Percentiles rank a stretch among this genome's conserved stretches.
These are phyloP conservation scores for Remersonia thermophila DNA, from an alignment of 2,329 filamentous ascomycete species.

Conservation along the genomic window DNA sequence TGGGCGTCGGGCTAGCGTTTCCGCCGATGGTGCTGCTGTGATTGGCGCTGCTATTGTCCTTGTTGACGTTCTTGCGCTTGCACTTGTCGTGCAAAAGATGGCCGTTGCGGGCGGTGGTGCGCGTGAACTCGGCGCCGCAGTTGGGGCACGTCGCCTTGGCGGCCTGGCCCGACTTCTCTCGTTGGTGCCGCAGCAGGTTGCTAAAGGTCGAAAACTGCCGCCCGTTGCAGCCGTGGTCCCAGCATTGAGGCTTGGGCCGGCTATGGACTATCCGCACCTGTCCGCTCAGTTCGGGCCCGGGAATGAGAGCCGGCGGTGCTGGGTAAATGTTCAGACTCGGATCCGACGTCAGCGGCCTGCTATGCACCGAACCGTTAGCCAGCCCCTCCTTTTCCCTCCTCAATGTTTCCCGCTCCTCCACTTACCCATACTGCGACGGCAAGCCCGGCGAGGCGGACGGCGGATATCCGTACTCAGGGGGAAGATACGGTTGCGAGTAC, in stretches of 20 bases:
- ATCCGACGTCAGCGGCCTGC: conserved; percentile 14
- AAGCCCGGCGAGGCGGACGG: conserved; percentile 18
- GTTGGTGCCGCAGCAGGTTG: conserved; percentile 82
- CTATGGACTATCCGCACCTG: conserved; percentile 60
- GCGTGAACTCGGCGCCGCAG: conserved; percentile 86
- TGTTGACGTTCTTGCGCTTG: conserved; percentile 49
- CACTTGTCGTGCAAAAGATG: conserved; percentile 83
- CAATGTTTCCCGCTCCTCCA: not conserved
- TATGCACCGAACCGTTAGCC: conserved; percentile 7
- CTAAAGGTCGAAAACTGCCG: conserved; percentile 94
- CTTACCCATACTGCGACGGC: conserved; percentile 23
- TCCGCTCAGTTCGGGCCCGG: conserved; percentile 17
- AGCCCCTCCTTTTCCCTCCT: too few relatives aligned
- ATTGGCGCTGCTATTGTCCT: not conserved
- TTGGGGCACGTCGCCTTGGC: conserved; percentile 81
- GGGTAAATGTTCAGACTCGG: conserved; percentile 21
- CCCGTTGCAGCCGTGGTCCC: conserved; percentile 94
- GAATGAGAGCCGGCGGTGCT: conserved; percentile 18
- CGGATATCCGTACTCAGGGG: conserved; percentile 22
- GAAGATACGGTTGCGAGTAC: conserved; percentile 24
- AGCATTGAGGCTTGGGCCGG: conserved; percentile 88
- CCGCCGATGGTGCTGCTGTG: not conserved
- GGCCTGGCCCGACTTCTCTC: conserved; percentile 86
- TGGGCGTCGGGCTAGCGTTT: too few relatives aligned
- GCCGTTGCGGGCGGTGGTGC: conserved; percentile 78